phyloP scores from a whole-genome alignment of 129 eudicot genomes.

The Dittrichia graveolens region DNA sequence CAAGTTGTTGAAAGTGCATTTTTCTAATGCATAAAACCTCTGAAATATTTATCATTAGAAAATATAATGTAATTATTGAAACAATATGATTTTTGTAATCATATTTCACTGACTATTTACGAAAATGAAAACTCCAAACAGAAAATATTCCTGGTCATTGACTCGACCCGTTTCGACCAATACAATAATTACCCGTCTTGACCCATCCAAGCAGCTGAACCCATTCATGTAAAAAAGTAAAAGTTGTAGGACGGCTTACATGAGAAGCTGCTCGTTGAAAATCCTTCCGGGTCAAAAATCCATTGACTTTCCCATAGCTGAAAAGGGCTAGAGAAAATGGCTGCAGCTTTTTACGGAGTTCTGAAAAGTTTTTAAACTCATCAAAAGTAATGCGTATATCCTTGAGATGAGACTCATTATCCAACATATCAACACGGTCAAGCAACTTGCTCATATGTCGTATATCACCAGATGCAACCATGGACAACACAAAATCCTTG shows the following conservation, averaged over 20 bases:
- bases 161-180: too few species aligned
- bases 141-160: too few species aligned
- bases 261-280: constrained; percentile 88
- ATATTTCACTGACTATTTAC: too few species aligned
- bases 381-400: constrained; percentile 57
- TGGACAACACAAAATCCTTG: constrained; percentile 79
- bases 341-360: constrained; percentile 58
- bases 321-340: constrained; percentile 82
- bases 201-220: too few species aligned
- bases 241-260: constrained; percentile 39
- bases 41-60: too few species aligned
- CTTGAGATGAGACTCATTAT: constrained; percentile 52
- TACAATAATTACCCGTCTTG: too few species aligned
- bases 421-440: constrained; percentile 74
- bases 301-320: constrained; percentile 66
- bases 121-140: too few species aligned
- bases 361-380: constrained; percentile 75
- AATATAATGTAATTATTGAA: too few species aligned
- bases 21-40: too few species aligned
- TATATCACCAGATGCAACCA: constrained; percentile 91
- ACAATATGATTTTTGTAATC: too few species aligned
- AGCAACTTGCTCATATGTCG: constrained; percentile 61
- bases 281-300: constrained; percentile 63
- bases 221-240: too few species aligned
- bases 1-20: too few species aligned